Base-by-base conservation (phyloP, 129 eudicot species). In the Kitagawia praeruptora region DNA sequence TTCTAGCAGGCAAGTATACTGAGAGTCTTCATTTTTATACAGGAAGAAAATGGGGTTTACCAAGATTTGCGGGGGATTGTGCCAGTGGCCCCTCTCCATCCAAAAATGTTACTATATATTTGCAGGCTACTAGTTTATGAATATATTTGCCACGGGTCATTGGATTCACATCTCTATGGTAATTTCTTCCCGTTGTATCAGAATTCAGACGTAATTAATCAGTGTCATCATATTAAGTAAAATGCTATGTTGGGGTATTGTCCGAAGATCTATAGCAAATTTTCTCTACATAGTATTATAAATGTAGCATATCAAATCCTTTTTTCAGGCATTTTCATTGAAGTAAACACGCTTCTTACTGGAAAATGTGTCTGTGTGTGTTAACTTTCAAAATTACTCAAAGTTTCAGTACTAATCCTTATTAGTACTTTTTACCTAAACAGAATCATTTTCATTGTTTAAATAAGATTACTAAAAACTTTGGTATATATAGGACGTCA, bases 101-200 rank as follows among this genome's bases (percentile, higher is more conserved):
- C n/a, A n/a, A n/a, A n/a, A n/a, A n/a, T n/a, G n/a, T n/a, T n/a
- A n/a, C n/a, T n/a, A n/a, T n/a, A n/a, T n/a, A n/a, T n/a, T n/a
- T n/a, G 92, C 74, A 90, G 98, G 78, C 80, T 95, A 78, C 89
- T 95, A 63, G 98, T 94, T 37, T 94, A 94, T 47, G 98, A 94
- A 80, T 94, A 88, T 70, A 95, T 95, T 27, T 95, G 98, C 91
- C 89, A 89, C 39, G 97, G 98, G 70, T 95, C 98, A 46, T 82
- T 95, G 47, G 98, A 95, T 84, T 83, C 98, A 51, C 97, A 95
- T 86, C 93, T 95, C 51, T 95, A 95, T 44, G 98, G 98, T 95
- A 95, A 70, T 74, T 67, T 14, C 8, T 37, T 64, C 69, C 23
- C 23, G 0, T 41, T 44, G 19, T 73, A 42, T n/a, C 19, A 44